Base-by-base conservation (phyloP, 352 stramenopile genomes). In the Pythium phragmiticola region DNA sequence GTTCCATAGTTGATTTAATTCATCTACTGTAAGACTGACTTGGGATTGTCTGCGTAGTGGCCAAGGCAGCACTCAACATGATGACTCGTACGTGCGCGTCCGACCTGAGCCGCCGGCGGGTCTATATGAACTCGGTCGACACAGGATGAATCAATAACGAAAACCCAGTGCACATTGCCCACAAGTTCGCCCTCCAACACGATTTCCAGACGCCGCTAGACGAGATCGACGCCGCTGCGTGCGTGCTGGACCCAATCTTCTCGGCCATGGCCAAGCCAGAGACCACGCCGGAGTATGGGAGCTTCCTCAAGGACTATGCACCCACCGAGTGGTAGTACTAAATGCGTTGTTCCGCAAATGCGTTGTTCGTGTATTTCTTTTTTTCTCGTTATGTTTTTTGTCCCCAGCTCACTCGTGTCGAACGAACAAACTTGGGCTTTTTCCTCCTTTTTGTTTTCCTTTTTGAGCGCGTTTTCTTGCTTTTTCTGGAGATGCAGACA, bases 121-220 rank as follows among this genome's bases (percentile, higher is more conserved):
- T 99, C 60, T 99, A 89, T 66, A 99, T 99, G 96, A 99, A 97
- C 67, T 95, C 87, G 33, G 94, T 99, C 26, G 96, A 98, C 76
- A 99, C 96, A 7, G 96, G 85, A 60, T 99, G 96, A 95, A 98
- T 99, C 75, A 99, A 99, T 75, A 94, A 98, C 76, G 96, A 99
- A 72, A 98, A 98, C 76, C 96, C 96, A 33, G 63, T 98, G 39
- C 84, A 95, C 51, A 91, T 96, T 69, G 95, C 95, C 1, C 86
- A 86, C 47, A 88, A 91, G 42, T 88, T 92, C 51, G 92, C 92
- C 0, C 51, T 87, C 46, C 84, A 70, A 8, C 90, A 96, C 74
- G 81, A 96, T 45, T 99, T 99, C 75, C 95, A 95, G 78, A 99
- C 95, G 16, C 96, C 96, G 4, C 98, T 99, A 63, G 96, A 99